Evolutionary conservation across 352 stramenopile genomes (phyloP).

Genomic region (Phytophthora fragariaefolia): DNA sequence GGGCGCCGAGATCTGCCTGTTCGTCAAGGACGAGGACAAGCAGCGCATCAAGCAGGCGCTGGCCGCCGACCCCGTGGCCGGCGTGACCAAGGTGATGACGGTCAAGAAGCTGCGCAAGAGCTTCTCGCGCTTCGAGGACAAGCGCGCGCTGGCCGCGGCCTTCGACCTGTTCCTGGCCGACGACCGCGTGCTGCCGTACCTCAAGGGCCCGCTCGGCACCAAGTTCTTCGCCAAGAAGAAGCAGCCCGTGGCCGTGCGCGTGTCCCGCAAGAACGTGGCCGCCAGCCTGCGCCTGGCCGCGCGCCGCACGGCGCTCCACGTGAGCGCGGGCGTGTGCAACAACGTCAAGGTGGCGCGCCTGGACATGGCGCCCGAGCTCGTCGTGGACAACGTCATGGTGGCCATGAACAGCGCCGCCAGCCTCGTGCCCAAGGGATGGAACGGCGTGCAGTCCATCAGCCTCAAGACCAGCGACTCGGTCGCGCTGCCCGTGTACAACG

Average conservation of each 20-base stretch:
- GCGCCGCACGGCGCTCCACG: constrained; percentile 85
- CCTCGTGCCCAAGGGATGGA: constrained; percentile 91
- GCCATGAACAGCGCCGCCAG: constrained; percentile 73
- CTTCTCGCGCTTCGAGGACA: constrained; percentile 80
- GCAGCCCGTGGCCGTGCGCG: constrained; percentile 72
- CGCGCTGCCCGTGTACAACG: constrained; percentile 92
- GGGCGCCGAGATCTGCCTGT: constrained; percentile 72
- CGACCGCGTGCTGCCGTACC: constrained; percentile 77
- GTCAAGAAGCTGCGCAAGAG: constrained; percentile 88
- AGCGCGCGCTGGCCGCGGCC: constrained; percentile 67
- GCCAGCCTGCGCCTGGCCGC: constrained; percentile 51
- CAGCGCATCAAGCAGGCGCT: constrained; percentile 81
- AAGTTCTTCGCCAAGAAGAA: constrained; percentile 88
- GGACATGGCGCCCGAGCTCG: constrained; percentile 62
- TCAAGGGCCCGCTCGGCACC: constrained; percentile 70
- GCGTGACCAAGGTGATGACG: constrained; percentile 77
- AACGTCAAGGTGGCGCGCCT: constrained; percentile 89
- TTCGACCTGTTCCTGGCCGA: constrained; percentile 84
- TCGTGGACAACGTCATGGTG: constrained; percentile 81
- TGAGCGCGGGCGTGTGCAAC: constrained; percentile 86
- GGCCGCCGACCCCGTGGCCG: constrained; percentile 56
- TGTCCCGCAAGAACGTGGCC: constrained; percentile 72
- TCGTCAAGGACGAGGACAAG: constrained; percentile 89
- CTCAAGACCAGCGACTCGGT: constrained; percentile 91
- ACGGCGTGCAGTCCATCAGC: constrained; percentile 92